Evolutionary conservation across 169 alveolate genomes (phyloP).

Genomic region (Cryptosporidium sp.): DNA sequence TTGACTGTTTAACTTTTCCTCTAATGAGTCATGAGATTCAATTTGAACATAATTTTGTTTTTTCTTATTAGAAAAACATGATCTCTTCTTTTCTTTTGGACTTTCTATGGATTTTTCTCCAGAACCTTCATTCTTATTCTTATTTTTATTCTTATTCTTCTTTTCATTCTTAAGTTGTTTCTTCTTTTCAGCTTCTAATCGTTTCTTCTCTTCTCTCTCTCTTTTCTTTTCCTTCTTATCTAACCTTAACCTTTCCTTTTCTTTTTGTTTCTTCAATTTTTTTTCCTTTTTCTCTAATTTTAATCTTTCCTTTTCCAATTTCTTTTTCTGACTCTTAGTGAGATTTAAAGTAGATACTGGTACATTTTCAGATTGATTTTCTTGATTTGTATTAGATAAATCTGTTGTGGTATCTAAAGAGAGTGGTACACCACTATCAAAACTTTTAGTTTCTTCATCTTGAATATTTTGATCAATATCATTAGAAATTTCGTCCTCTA

Average conservation of each 20-base stretch:
- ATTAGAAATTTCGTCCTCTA: not conserved
- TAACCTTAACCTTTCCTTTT: not conserved
- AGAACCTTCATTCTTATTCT: no score
- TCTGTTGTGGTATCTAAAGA: not conserved
- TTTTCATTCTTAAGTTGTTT: not conserved
- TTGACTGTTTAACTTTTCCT: not conserved
- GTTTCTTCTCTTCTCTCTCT: not conserved
- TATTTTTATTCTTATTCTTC: no score
- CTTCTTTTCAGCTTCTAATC: not conserved
- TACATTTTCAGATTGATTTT: not conserved
- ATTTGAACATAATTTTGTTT: not conserved
- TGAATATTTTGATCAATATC: not conserved
- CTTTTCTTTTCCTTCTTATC: not conserved
- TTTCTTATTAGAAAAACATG: not conserved
- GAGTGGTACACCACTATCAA: not conserved
- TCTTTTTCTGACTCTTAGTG: not conserved
- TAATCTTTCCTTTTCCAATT: not conserved
- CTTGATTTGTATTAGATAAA: not conserved
- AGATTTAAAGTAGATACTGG: not conserved
- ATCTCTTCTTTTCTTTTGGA: not conserved
- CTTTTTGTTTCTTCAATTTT: not conserved
- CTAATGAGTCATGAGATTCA: not conserved
- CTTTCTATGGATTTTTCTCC: no score
- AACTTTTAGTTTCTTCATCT: not conserved
- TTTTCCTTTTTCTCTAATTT: not conserved